Percentiles rank a stretch among this genome's conserved stretches.
Conservation (phyloP, 192 early-diverging fungal genomes). For the Glomus cerebriforme region DNA sequence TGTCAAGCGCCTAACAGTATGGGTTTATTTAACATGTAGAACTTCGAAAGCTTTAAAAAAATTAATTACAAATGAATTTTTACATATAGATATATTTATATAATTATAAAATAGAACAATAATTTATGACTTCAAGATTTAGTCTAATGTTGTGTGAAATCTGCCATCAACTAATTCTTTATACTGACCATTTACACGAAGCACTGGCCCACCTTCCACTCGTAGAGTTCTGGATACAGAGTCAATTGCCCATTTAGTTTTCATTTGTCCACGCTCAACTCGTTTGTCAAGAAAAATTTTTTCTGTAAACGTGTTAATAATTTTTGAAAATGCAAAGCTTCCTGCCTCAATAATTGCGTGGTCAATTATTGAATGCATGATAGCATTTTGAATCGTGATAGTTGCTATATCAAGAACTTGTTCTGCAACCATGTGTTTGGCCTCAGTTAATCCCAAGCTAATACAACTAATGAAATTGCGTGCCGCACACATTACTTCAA, state of each 20-base stretch:
- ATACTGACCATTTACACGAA: background rate
- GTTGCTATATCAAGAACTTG: background rate
- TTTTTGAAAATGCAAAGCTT: background rate
- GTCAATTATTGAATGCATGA: background rate
- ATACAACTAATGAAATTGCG: background rate
- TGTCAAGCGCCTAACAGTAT: too few relatives aligned
- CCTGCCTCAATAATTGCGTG: background rate
- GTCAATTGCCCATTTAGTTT: background rate
- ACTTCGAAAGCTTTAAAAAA: too few relatives aligned
- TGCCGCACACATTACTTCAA: background rate
- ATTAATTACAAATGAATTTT: too few relatives aligned
- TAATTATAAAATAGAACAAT: too few relatives aligned
- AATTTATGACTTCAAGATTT: too few relatives aligned
- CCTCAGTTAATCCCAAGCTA: background rate
- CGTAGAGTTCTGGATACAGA: background rate
- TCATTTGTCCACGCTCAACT: background rate
- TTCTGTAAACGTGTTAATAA: background rate
- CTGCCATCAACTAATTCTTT: background rate
- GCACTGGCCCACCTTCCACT: background rate
- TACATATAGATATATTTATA: too few relatives aligned
- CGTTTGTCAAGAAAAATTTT: background rate
- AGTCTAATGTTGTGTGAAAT: background rate
- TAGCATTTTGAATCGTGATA: background rate
- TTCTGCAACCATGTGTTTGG: background rate
- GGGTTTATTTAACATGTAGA: too few relatives aligned